Base-by-base conservation (phyloP, 345 rosid species). In the Populus pruinosa region DNA sequence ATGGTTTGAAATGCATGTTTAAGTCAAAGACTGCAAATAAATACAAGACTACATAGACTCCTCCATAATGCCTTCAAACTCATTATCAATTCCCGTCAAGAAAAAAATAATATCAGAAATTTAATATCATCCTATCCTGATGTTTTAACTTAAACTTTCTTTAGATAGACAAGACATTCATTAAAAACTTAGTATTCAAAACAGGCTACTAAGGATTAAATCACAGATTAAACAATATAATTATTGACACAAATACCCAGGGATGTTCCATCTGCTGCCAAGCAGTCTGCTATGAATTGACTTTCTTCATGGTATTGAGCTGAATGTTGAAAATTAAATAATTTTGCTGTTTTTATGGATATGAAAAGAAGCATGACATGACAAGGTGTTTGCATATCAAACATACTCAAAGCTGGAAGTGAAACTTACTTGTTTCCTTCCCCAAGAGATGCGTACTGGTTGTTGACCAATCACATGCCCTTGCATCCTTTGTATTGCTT, bases 381-480 rank as follows among this genome's bases (percentile, higher is more conserved):
- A 41, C 33, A 25, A 31, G 11, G 63, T 68, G 44, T n/a, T 41
- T 56, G 43, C 11, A 53, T 23, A 23, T 70, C 56, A 76, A 66
- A 81, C 14, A 70, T 39, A 49, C 56, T 29, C 71, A 64, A 35
- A 72, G 59, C 33, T 39, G 16, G 44, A 78, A 75, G 70, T 47
- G 41, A 67, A 76, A 77, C 16, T 25, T 76, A 91, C 98, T 96
- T 92, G 96, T 86, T 90, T 90, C 85, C 86, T 89, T 83, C 96
- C 96, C 97, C 97, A 94, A 41, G 94, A 88, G 77, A 91, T 78
- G 62, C 92, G 92, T 59, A 95, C 91, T 35, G 87, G 82, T 77
- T 90, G 97, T 86, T 92, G 96, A 87, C 99, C 98, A 85, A 96
- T 92, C 85, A 90, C 67, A 73, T 91, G 92, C 47, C 95, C 98